A percentile compares a stretch with the other conserved stretches of the same genome.
Evolutionary conservation across 495 filamentous ascomycete genomes (phyloP).

Genomic region (Bacidia rubella): DNA sequence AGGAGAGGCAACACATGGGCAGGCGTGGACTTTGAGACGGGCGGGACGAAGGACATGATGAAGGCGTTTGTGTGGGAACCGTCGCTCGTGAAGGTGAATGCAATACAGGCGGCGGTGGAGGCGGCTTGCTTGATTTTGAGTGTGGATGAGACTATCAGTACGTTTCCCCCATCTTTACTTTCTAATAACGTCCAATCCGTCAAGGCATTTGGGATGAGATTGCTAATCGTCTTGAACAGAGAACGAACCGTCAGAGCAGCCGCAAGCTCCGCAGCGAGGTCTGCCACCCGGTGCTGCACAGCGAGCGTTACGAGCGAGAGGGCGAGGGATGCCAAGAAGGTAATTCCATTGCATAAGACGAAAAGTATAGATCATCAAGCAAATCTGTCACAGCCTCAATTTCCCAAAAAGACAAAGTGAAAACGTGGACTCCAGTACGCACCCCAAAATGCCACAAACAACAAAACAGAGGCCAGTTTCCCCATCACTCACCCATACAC

Average conservation of each 20-base stretch:
- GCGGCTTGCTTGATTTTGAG: constrained; percentile 88
- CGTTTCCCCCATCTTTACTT: constrained; percentile 17
- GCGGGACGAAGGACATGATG: constrained; percentile 87
- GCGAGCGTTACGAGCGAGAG: constrained; percentile 69
- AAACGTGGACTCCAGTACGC: too few species aligned
- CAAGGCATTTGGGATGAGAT: neutral
- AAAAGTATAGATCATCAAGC: neutral
- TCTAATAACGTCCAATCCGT: neutral
- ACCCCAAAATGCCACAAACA: too few species aligned
- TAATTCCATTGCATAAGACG: constrained; percentile 17
- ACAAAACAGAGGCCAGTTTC: too few species aligned
- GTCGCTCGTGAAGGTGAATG: constrained; percentile 89
- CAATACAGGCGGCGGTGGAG: constrained; percentile 89
- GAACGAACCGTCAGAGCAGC: constrained; percentile 78
- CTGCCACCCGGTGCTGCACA: constrained; percentile 89
- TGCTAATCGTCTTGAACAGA: constrained; percentile 25
- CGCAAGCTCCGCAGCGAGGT: constrained; percentile 62
- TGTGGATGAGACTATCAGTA: constrained; percentile 92
- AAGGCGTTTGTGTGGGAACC: constrained; percentile 95
- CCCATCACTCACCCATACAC: too few species aligned
- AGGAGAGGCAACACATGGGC: constrained; percentile 82
- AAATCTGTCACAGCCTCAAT: neutral
- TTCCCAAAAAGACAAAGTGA: too few species aligned
- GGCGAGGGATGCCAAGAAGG: constrained; percentile 82
- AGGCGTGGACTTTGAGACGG: constrained; percentile 86